Base-by-base conservation (phyloP, 2,329 filamentous ascomycete species). In the Phialophora macrospora region DNA sequence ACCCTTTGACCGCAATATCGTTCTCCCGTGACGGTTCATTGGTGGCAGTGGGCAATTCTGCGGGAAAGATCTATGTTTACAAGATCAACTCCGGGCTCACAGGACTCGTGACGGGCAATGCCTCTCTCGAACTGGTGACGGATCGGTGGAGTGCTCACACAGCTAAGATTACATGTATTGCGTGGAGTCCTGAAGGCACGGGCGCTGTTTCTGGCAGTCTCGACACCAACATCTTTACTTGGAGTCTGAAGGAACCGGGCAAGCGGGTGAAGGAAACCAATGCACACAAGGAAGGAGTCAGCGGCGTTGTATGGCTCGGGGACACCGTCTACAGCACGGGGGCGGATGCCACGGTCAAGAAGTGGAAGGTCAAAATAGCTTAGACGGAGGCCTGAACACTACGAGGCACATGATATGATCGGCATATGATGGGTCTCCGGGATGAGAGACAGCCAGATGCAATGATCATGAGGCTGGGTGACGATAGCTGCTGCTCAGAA, bases 211-310 rank as follows among this genome's bases (percentile, higher is more conserved):
- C 91, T 75, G 94, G 93, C 12, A 90, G 88, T 54, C 80, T 99
- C 57, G 95, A 99, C 76, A 97, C 94, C 0, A 93, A 96, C 74
- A 85, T 99, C 22, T 93, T 92, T 75, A 88, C 97, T 32, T 99
- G 95, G 92, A 97, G 92, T 76, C 78, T 97, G 63, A 80, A 82
- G 51, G 91, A 92, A 75, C 94, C 94, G 0, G 93, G 92, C 2
- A 91, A 91, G 78, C 86, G 94, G 71, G 86, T 96, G 71, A 94
- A 95, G 81, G 89, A 88, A 14, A 80, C 88, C 24, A 96, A 97
- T 75, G 93, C 94, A 57, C 95, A 99, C 80, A 97, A 97, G 80
- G 95, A 98, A 75, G 95, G 95, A 9, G 93, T 98, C 20, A 92
- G 90, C 71, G 94, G 91, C 17, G 90, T 98, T 17, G 85, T 85